Percentiles rank a stretch among this genome's conserved stretches.
phyloP scores from a whole-genome alignment of 768 basidiomycete genomes.

The Amanita thiersii region DNA sequence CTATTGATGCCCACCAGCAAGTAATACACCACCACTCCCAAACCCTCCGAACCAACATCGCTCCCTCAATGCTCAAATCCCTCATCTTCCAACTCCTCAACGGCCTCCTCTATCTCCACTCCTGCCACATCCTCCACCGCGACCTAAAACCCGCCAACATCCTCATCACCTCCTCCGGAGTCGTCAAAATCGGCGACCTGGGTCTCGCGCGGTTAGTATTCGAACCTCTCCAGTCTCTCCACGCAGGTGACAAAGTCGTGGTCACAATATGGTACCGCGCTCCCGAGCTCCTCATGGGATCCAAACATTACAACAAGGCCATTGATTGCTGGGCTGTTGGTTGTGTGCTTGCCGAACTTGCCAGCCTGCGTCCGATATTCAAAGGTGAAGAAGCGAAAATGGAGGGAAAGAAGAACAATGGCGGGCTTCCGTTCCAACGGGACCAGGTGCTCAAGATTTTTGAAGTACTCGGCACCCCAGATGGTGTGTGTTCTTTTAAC shows the following conservation, averaged over 20 bases:
- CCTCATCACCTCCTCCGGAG: constrained; percentile 80
- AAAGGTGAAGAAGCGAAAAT: constrained; percentile 99
- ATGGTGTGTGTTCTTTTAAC: constrained; percentile 41
- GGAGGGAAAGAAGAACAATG: constrained; percentile 82
- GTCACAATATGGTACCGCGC: constrained; percentile 99
- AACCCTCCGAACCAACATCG: constrained; percentile 70
- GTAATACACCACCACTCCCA: constrained; percentile 98
- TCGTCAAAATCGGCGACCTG: constrained; percentile 97
- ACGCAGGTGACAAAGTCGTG: constrained; percentile 94
- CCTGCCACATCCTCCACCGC: constrained; percentile 90
- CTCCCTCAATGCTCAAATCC: constrained; percentile 78
- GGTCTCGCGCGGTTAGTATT: constrained; percentile 90
- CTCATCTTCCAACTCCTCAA: constrained; percentile 91
- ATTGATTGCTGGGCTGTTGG: constrained; percentile 98
- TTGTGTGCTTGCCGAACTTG: constrained; percentile 94
- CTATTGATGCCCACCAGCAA: constrained; percentile 61
- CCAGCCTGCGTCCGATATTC: constrained; percentile 92
- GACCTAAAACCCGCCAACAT: constrained; percentile 99
- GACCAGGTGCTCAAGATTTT: constrained; percentile 96
- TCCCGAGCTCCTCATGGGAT: constrained; percentile 91
- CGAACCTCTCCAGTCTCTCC: constrained; percentile 85
- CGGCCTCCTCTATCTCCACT: constrained; percentile 91
- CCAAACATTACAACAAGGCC: constrained; percentile 95
- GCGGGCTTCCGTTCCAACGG: constrained; percentile 79
- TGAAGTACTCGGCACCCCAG: constrained; percentile 86